Evolutionary conservation across 352 stramenopile species (phyloP).

Genomic region (Aphanomyces astaci): DNA sequence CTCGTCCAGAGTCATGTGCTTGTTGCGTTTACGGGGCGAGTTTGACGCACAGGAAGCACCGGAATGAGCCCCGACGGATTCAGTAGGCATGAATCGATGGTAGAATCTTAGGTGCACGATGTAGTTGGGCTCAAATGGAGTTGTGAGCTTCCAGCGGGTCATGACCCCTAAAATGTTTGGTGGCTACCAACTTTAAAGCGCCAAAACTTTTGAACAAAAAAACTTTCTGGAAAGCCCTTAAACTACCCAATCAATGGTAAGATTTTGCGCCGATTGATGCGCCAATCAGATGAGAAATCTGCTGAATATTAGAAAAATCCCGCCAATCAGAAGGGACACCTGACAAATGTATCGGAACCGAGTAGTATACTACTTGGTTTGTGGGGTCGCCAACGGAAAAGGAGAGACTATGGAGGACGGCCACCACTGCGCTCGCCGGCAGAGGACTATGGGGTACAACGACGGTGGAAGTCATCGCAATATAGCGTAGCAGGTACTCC

Average conservation of each 20-base stretch:
- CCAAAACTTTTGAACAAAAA: not conserved
- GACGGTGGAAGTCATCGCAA: no score
- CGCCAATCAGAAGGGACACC: not conserved
- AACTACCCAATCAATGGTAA: not conserved
- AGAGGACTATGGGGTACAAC: no score
- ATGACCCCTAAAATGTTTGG: not conserved
- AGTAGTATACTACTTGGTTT: no score
- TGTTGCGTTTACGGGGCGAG: not conserved
- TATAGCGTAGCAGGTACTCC: no score
- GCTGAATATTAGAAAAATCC: not conserved
- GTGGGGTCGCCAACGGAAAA: no score
- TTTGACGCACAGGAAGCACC: not conserved
- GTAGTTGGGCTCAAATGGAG: not conserved
- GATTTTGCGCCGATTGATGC: not conserved
- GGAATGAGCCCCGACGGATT: not conserved
- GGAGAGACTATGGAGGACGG: no score
- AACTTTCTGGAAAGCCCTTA: no score
- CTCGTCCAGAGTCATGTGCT: not conserved
- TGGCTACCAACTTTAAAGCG: not conserved
- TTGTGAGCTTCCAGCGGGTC: not conserved
- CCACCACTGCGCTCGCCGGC: no score
- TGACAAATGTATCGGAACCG: not conserved
- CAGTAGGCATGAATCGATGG: not conserved
- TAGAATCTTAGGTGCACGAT: not conserved
- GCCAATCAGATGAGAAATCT: not conserved